Evolutionary conservation across 208 protist species (phyloP).

Genomic region (Angomonas desouzai): DNA sequence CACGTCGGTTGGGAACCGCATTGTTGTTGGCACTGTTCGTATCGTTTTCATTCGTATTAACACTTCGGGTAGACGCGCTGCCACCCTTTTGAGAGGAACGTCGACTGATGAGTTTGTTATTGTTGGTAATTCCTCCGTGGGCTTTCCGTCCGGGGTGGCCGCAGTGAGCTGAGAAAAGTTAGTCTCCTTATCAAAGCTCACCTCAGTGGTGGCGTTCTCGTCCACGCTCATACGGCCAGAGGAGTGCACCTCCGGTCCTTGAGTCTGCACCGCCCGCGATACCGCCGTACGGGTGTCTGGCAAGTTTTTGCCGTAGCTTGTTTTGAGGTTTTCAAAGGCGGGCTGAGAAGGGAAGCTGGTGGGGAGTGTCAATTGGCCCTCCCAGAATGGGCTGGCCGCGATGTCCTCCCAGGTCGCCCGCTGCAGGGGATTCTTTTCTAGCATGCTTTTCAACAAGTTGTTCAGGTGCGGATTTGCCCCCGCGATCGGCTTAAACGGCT

Average conservation of each 20-base stretch:
- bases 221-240: slow-evolving; percentile 27
- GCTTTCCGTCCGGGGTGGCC: neutral
- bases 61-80: neutral
- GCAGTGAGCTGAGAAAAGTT: slow-evolving; percentile 45
- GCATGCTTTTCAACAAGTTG: slow-evolving; percentile 48
- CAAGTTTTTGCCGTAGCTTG: slow-evolving; percentile 8
- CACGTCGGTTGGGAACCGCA: slow-evolving; percentile 12
- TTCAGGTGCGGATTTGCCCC: slow-evolving; percentile 60
- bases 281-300: slow-evolving; percentile 27
- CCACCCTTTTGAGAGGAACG: neutral
- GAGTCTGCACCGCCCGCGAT: slow-evolving; percentile 25
- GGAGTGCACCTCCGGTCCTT: slow-evolving; percentile 25
- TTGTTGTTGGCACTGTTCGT: neutral
- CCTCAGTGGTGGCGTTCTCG: slow-evolving; percentile 26
- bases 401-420: slow-evolving; percentile 81
- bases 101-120: neutral
- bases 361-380: slow-evolving; percentile 36
- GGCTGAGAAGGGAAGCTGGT: slow-evolving; percentile 47
- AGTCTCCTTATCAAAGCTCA: slow-evolving; percentile 54
- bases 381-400: slow-evolving; percentile 74
- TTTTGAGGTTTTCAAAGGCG: slow-evolving; percentile 51
- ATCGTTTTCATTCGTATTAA: neutral
- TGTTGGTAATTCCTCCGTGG: slow-evolving; percentile 3
- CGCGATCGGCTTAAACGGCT: slow-evolving; percentile 19
- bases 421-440: slow-evolving; percentile 80